A percentile compares a stretch with the other conserved stretches of the same genome.
These are phyloP conservation scores for Ricinus communis DNA, from an alignment of 345 rosid genomes.

Conservation along the genomic window DNA sequence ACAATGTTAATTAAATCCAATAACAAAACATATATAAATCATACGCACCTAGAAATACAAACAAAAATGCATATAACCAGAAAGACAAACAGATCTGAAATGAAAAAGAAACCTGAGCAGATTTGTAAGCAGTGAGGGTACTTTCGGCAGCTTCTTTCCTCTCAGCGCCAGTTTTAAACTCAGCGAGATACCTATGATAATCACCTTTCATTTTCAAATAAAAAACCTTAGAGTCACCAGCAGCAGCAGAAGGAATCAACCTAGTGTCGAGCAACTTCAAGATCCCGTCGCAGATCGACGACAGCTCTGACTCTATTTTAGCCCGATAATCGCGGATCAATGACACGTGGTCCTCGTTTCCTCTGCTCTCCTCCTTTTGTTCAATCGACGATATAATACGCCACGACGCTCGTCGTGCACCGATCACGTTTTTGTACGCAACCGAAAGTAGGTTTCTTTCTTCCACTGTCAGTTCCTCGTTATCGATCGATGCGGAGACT, in stretches of 20 bases:
- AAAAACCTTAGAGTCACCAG: slow-evolving; percentile 84
- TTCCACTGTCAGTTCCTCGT: slow-evolving; percentile 75
- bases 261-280: slow-evolving; percentile 72
- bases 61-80: neutral
- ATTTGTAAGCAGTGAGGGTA: slow-evolving; percentile 77
- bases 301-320: slow-evolving; percentile 79
- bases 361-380: slow-evolving; percentile 89
- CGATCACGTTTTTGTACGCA: slow-evolving; percentile 96
- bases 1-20: neutral
- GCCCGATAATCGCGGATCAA: slow-evolving; percentile 74
- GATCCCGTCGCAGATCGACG: slow-evolving; percentile 76
- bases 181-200: slow-evolving; percentile 84
- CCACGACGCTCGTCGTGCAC: slow-evolving; percentile 93
- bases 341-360: slow-evolving; percentile 84
- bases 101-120: slow-evolving; percentile 66
- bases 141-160: slow-evolving; percentile 88
- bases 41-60: neutral
- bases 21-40: neutral
- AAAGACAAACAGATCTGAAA: neutral
- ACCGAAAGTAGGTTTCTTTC: slow-evolving; percentile 95
- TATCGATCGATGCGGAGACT: slow-evolving; percentile 54
- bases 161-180: slow-evolving; percentile 79
- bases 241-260: slow-evolving; percentile 65
- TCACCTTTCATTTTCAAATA: slow-evolving; percentile 93
- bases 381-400: slow-evolving; percentile 85